A percentile compares a stretch with the other conserved stretches of the same genome.
phyloP scores from a whole-genome alignment of 2,329 filamentous ascomycete species.

The Diaporthe citrichinensis region DNA sequence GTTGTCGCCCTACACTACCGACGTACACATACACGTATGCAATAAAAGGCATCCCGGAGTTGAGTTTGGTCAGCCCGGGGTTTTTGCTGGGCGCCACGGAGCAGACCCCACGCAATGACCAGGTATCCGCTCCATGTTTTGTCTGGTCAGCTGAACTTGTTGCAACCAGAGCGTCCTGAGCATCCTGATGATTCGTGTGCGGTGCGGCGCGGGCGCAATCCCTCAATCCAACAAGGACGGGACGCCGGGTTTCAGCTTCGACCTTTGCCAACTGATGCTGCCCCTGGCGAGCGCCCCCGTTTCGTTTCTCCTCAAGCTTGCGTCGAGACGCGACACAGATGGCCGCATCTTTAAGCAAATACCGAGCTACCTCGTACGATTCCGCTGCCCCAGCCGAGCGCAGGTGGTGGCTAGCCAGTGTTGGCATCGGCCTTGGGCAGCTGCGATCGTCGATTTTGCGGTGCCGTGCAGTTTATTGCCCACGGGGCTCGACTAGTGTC shows the following conservation, averaged over 20 bases:
- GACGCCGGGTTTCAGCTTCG: conserved; percentile 12
- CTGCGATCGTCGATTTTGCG: conserved; percentile 28
- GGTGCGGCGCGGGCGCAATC: conserved; percentile 6
- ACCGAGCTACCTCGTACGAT: conserved; percentile 26
- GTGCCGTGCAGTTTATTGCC: conserved; percentile 20
- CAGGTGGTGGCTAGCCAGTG: neutral
- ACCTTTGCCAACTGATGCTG: conserved; percentile 2
- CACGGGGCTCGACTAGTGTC: conserved; percentile 9
- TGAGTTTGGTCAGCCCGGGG: conserved; percentile 11
- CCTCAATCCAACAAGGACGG: conserved; percentile 5
- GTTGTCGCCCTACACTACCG: neutral
- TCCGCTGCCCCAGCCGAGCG: neutral
- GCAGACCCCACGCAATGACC: conserved; percentile 1
- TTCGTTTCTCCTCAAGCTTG: conserved; percentile 12
- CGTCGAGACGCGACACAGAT: conserved; percentile 16
- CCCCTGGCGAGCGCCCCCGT: conserved; percentile 14
- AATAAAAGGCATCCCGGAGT: conserved; percentile 1
- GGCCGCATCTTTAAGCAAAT: neutral
- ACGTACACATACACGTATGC: neutral
- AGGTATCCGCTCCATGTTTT: conserved; percentile 4
- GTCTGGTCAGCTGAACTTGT: conserved; percentile 12
- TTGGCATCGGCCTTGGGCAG: conserved; percentile 18
- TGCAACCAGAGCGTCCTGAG: neutral
- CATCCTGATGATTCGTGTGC: neutral
- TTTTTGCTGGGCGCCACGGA: conserved; percentile 14